Evolutionary conservation across 2,329 filamentous ascomycete species (phyloP).

Genomic region (Ascochyta lentis): DNA sequence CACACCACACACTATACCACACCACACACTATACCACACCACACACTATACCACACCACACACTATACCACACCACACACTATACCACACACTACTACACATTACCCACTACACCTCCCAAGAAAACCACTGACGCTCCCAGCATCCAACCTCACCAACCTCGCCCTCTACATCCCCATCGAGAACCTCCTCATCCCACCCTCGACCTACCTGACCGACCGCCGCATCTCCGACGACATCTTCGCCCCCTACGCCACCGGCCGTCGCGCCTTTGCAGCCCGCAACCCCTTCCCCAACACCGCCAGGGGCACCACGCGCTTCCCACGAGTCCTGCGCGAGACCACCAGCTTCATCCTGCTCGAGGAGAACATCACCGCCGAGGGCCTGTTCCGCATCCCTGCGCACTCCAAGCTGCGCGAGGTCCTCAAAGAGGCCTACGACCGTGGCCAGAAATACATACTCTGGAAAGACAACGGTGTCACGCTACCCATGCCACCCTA

Average conservation of each 20-base stretch:
- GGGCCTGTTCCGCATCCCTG: constrained; percentile 62
- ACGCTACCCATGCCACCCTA: constrained; percentile 45
- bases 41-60: too few species aligned
- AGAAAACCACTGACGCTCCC: constrained; percentile 21
- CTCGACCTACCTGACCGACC: constrained; percentile 61
- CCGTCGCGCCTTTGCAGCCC: constrained; percentile 55
- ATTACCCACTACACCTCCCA: not conserved
- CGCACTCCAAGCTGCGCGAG: constrained; percentile 58
- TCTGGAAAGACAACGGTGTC: constrained; percentile 57
- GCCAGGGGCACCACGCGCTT: constrained; percentile 55
- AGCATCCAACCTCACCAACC: constrained; percentile 58
- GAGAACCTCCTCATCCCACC: constrained; percentile 62
- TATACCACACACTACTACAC: too few species aligned
- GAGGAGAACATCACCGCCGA: constrained; percentile 57
- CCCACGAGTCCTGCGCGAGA: constrained; percentile 60
- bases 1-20: not conserved
- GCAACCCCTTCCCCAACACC: constrained; percentile 56
- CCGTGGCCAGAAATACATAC: constrained; percentile 60
- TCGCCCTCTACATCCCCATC: constrained; percentile 60
- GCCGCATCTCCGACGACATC: constrained; percentile 57
- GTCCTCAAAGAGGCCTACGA: constrained; percentile 63
- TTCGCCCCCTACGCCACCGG: constrained; percentile 56
- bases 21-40: too few species aligned
- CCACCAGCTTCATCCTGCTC: constrained; percentile 59
- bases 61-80: too few species aligned